Conservation (phyloP, 169 alveolate genomes). For the Plasmodium chabaudi region DNA sequence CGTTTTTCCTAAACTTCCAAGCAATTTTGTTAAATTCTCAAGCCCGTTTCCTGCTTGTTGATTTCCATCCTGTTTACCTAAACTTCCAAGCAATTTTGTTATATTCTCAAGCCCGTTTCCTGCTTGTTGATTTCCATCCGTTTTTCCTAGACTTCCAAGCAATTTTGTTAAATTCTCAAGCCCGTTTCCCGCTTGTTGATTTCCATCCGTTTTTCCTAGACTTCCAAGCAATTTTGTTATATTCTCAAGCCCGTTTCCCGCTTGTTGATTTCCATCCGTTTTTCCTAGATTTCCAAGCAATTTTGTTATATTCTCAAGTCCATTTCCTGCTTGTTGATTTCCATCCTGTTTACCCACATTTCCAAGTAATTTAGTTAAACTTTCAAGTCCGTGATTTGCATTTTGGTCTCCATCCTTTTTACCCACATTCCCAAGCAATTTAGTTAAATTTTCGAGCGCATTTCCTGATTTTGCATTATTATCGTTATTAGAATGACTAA, state of each 20-base stretch:
- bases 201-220: not conserved
- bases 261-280: slow-evolving; percentile 4
- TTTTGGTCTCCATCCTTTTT: not conserved
- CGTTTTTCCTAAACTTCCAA: slow-evolving; percentile 5
- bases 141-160: slow-evolving; percentile 8
- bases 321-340: not conserved
- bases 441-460: slow-evolving; percentile 8
- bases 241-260: not conserved
- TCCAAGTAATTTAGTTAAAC: not conserved
- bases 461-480: not conserved
- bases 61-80: not conserved
- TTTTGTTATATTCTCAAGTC: not conserved
- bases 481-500: not conserved
- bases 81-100: slow-evolving; percentile 12
- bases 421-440: not conserved
- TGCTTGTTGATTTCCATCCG: not conserved
- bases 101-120: not conserved
- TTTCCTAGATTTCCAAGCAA: not conserved
- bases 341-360: not conserved
- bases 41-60: not conserved
- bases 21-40: slow-evolving; percentile 15
- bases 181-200: not conserved
- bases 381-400: not conserved
- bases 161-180: not conserved
- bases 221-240: slow-evolving; percentile 2